These are phyloP conservation scores for Alternaria rosae DNA, from an alignment of 2,329 filamentous ascomycete genomes.

Conservation along the genomic window DNA sequence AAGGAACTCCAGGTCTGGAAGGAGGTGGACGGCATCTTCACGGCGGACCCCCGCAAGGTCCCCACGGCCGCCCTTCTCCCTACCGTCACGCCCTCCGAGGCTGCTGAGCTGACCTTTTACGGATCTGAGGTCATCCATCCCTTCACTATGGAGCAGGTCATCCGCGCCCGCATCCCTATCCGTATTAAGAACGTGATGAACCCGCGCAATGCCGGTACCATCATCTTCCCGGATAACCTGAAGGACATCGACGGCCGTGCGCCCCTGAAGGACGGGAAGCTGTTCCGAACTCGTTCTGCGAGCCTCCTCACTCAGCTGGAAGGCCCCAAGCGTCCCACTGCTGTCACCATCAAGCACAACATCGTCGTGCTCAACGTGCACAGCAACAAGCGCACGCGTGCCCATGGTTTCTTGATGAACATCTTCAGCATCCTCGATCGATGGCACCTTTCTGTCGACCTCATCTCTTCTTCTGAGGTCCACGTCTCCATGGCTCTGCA, in stretches of 20 bases:
- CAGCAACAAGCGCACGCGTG: conserved; percentile 94
- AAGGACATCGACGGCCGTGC: conserved; percentile 61
- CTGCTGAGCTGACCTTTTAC: conserved; percentile 84
- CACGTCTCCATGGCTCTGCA: conserved; percentile 98
- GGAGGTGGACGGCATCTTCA: conserved; percentile 96
- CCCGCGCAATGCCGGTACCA: conserved; percentile 77
- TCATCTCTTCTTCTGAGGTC: conserved; percentile 96
- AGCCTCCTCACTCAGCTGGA: conserved; percentile 57
- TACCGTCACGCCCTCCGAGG: conserved; percentile 91
- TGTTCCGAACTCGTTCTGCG: conserved; percentile 57
- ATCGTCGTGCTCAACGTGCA: conserved; percentile 98
- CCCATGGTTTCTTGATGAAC: conserved; percentile 92
- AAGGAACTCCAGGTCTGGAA: conserved; percentile 97
- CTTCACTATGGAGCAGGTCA: conserved; percentile 95
- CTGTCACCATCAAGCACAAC: conserved; percentile 96
- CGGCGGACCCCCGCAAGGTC: conserved; percentile 83
- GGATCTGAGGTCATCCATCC: conserved; percentile 94
- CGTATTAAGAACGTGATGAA: conserved; percentile 95
- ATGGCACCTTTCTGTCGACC: conserved; percentile 87
- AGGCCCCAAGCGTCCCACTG: conserved; percentile 58
- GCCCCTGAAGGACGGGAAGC: conserved; percentile 66
- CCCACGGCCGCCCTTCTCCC: conserved; percentile 90
- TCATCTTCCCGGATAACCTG: conserved; percentile 79
- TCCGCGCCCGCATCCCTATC: conserved; percentile 79
- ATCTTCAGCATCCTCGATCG: conserved; percentile 92